phyloP scores from a whole-genome alignment of 139 green algal genomes.

The Tetratostichococcus sp. region DNA sequence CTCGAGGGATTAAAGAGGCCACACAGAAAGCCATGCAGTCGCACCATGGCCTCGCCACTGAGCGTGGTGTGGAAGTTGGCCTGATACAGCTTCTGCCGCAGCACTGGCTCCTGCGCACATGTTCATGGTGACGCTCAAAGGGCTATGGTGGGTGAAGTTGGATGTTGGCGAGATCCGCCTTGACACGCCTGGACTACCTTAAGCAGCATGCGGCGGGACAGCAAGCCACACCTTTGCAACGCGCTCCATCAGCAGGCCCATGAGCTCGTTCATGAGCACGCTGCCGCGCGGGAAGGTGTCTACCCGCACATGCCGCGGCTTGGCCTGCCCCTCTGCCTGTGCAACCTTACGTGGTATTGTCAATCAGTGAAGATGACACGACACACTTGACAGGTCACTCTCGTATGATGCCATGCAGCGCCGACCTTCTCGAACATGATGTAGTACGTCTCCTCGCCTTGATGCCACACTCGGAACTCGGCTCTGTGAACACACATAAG shows the following conservation, averaged over 20 bases:
- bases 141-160: no score
- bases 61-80: constrained; percentile 89
- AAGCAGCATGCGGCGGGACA: no score
- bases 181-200: no score
- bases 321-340: background rate
- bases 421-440: constrained; percentile 71
- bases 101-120: background rate
- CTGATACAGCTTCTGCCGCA: constrained; percentile 56
- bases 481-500: constrained; percentile 24
- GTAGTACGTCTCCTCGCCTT: constrained; percentile 54
- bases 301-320: constrained; percentile 43
- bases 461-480: constrained; percentile 71
- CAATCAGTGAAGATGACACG: no score
- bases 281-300: constrained; percentile 78
- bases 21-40: no score
- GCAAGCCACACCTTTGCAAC: constrained; percentile 10
- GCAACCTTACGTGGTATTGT: background rate
- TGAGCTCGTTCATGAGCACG: constrained; percentile 76
- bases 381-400: no score
- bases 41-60: constrained; percentile 66
- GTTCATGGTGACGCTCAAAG: no score
- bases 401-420: background rate
- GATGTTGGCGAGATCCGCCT: no score
- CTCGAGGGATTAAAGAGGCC: no score
- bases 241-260: constrained; percentile 57